Evolutionary conservation across 2,329 filamentous ascomycete genomes (phyloP).

Genomic region (Xylaria sp.): DNA sequence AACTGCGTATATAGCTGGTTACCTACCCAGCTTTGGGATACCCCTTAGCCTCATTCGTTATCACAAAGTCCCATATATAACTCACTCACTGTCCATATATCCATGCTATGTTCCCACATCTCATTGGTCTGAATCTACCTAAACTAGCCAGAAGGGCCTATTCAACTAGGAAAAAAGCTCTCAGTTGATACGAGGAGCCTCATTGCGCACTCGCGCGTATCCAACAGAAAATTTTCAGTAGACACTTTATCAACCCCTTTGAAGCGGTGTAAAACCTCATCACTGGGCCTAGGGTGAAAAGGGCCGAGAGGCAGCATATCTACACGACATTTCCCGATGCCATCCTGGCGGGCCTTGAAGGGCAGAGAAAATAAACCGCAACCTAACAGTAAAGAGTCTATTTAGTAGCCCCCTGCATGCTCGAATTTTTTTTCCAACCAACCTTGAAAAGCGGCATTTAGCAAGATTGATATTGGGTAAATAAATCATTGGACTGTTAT

Average conservation of each 20-base stretch:
- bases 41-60: neutral
- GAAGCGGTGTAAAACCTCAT: conserved; percentile 7
- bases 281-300: conserved; percentile 13
- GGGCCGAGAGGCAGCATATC: conserved; percentile 11
- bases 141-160: conserved; percentile 5
- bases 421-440: neutral
- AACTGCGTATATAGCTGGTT: neutral
- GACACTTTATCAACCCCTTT: conserved; percentile 1
- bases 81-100: conserved; percentile 7
- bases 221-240: conserved; percentile 27
- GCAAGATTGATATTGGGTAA: neutral
- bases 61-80: neutral
- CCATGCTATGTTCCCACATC: neutral
- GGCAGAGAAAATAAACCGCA: conserved; percentile 1
- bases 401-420: neutral
- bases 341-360: neutral
- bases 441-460: neutral
- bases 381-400: neutral
- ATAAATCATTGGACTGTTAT: neutral
- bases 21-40: neutral
- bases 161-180: neutral
- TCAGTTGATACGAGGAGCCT: conserved; percentile 11
- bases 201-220: neutral
- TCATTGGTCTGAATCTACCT: neutral
- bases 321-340: neutral